Conservation (phyloP, 1,284 basidiomycete genomes). For the Ganoderma multipileum region DNA sequence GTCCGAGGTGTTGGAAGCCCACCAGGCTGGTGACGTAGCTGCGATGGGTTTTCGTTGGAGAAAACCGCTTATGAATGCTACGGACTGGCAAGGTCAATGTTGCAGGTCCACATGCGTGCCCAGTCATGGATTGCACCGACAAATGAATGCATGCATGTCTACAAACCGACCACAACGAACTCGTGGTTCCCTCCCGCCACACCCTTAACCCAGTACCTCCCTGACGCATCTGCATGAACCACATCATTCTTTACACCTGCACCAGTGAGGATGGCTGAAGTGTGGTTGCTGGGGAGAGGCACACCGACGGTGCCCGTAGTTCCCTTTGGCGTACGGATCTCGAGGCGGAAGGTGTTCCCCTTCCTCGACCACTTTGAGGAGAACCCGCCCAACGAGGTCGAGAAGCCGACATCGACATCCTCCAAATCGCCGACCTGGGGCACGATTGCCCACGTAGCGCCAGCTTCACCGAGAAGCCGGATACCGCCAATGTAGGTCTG, state of each 20-base stretch:
- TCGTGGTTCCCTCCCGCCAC: constrained; percentile 22
- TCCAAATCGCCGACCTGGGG: constrained; percentile 26
- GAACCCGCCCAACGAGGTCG: constrained; percentile 24
- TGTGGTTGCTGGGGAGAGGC: constrained; percentile 17
- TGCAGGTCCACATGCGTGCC: not conserved
- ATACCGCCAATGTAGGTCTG: constrained; percentile 27
- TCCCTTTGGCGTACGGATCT: constrained; percentile 23
- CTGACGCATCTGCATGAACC: constrained; percentile 16
- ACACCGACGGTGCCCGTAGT: constrained; percentile 25
- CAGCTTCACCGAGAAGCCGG: constrained; percentile 25
- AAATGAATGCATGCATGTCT: not conserved
- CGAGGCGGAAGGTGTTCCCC: constrained; percentile 16
- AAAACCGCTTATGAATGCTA: no score
- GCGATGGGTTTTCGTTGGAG: no score
- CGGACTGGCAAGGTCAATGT: no score
- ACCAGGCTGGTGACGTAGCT: no score
- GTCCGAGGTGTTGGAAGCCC: no score
- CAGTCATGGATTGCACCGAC: not conserved
- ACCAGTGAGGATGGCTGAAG: constrained; percentile 8
- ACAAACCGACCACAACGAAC: constrained; percentile 18
- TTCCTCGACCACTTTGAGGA: constrained; percentile 22
- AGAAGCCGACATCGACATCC: constrained; percentile 25
- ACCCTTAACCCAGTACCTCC: constrained; percentile 19
- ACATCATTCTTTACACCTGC: not conserved
- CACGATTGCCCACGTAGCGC: constrained; percentile 24